Percentiles rank a stretch among this genome's conserved stretches.
Conservation (phyloP, 306 rosid species). For the Acacia confusa region DNA sequence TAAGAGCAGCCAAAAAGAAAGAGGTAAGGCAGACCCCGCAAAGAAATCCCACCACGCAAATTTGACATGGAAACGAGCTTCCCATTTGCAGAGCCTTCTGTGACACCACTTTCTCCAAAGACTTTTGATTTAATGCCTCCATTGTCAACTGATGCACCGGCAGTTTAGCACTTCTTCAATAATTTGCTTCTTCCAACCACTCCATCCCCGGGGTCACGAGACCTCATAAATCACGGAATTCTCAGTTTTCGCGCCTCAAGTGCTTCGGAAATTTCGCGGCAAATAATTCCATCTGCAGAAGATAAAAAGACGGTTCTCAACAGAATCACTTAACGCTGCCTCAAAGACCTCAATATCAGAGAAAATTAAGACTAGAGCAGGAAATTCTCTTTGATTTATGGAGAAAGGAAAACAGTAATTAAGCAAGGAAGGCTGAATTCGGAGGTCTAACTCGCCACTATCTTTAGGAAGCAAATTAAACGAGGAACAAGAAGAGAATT, state of each 20-base stretch:
- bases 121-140: conserved; percentile 61
- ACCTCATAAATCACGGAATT: conserved; percentile 30
- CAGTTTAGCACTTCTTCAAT: conserved; percentile 23
- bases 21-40: conserved; percentile 80
- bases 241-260: conserved; percentile 37
- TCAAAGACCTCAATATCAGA: neutral
- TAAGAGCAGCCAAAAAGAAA: conserved; percentile 71
- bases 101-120: conserved; percentile 75
- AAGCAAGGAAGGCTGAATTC: neutral
- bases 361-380: neutral
- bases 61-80: conserved; percentile 77
- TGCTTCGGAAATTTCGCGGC: conserved; percentile 28
- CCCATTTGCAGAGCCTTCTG: conserved; percentile 87
- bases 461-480: neutral
- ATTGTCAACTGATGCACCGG: conserved; percentile 18
- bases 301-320: conserved; percentile 15
- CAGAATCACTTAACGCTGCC: conserved; percentile 19
- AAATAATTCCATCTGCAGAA: conserved; percentile 41
- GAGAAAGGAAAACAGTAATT: neutral
- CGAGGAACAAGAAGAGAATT: neutral
- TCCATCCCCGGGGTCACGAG: conserved; percentile 17
- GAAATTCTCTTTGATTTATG: neutral
- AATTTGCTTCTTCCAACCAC: conserved; percentile 25
- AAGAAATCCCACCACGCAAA: conserved; percentile 89
- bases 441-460: neutral